These are phyloP conservation scores for Annona squamosa DNA, from an alignment of 164 flowering plant species.

Conservation along the genomic window DNA sequence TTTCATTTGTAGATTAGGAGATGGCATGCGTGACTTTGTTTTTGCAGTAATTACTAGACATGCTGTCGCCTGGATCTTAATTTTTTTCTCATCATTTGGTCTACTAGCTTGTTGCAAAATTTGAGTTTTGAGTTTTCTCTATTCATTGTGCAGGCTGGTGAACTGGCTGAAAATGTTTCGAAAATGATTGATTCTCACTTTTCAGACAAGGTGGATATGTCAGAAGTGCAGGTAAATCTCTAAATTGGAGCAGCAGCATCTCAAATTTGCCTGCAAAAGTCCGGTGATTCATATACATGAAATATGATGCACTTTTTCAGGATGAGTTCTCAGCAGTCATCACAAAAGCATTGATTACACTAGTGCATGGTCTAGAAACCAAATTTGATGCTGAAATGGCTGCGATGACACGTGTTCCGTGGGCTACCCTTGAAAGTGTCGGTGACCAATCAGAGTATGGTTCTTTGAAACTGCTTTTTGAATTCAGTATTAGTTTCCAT, in stretches of 20 bases:
- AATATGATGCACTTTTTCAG: slow-evolving; percentile 34
- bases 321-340: slow-evolving; percentile 95
- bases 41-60: not conserved
- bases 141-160: slow-evolving; percentile 56
- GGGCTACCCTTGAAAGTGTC: slow-evolving; percentile 97
- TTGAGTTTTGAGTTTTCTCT: not conserved
- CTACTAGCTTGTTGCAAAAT: not conserved
- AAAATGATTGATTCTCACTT: slow-evolving; percentile 80
- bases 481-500: not conserved
- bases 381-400: slow-evolving; percentile 98
- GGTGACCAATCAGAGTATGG: slow-evolving; percentile 97
- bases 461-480: not conserved
- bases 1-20: not conserved
- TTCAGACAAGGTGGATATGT: slow-evolving; percentile 73
- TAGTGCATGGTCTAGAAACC: slow-evolving; percentile 90
- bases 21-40: not conserved
- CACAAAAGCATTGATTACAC: slow-evolving; percentile 75
- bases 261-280: not conserved
- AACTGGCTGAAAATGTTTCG: slow-evolving; percentile 84
- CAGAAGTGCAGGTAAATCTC: slow-evolving; percentile 80
- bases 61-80: not conserved
- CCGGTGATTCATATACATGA: not conserved
- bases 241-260: not conserved
- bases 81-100: not conserved
- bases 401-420: slow-evolving; percentile 94